Percentiles rank a stretch among this genome's conserved stretches.
These are phyloP conservation scores for Solioccasus polychromus DNA, from an alignment of 768 basidiomycete species.

Conservation along the genomic window DNA sequence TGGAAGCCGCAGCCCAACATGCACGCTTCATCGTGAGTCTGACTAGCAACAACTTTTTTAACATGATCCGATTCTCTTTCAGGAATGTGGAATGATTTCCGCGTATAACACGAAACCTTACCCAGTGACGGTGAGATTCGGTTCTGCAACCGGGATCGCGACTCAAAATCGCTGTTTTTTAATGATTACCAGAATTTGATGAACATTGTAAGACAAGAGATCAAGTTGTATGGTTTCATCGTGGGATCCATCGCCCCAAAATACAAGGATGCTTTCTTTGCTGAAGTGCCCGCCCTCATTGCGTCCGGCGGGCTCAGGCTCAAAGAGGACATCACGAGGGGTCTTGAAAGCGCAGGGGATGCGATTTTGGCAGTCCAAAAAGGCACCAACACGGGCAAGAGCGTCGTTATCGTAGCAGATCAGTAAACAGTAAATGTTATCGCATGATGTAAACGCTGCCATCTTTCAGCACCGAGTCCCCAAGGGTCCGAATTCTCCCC, in stretches of 20 bases:
- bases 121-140: conserved; percentile 8
- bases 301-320: conserved; percentile 47
- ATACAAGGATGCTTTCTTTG: conserved; percentile 42
- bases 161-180: conserved; percentile 7
- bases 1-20: conserved; percentile 40
- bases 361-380: conserved; percentile 36
- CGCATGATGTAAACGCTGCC: conserved; percentile 22
- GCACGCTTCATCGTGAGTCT: conserved; percentile 47
- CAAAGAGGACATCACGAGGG: conserved; percentile 42
- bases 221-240: conserved; percentile 46
- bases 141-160: not conserved
- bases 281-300: conserved; percentile 38
- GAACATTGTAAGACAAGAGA: conserved; percentile 38
- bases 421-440: not conserved
- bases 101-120: conserved; percentile 13
- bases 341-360: conserved; percentile 40
- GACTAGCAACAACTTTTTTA: not conserved
- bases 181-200: conserved; percentile 32
- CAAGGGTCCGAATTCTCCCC: conserved; percentile 25
- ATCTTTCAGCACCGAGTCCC: conserved; percentile 14
- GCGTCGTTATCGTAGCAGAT: conserved; percentile 11
- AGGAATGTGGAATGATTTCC: conserved; percentile 34
- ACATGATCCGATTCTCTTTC: not conserved
- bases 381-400: conserved; percentile 36
- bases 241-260: conserved; percentile 30